Conservation (phyloP, 2,329 filamentous ascomycete species). For the Penicillium occitanis region DNA sequence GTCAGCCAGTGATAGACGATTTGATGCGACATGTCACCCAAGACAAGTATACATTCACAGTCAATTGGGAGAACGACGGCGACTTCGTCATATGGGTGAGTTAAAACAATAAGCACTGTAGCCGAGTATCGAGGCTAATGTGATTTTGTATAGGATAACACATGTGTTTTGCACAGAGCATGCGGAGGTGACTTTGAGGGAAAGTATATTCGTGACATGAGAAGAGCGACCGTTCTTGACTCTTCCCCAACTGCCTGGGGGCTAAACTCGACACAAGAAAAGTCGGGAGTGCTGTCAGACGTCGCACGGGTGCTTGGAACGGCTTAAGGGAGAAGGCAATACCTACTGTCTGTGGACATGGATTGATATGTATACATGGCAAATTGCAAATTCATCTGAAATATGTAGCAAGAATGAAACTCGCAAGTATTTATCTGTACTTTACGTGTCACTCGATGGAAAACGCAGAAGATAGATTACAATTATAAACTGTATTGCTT, state of each 20-base stretch:
- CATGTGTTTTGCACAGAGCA: constrained; percentile 56
- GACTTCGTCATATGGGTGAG: constrained; percentile 57
- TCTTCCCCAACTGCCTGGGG: constrained; percentile 45
- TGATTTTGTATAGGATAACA: constrained; percentile 47
- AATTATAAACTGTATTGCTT: neutral
- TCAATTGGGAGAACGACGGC: constrained; percentile 51
- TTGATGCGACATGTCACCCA: constrained; percentile 49
- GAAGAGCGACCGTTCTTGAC: constrained; percentile 58
- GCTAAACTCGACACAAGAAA: constrained; percentile 33
- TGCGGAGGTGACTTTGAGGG: constrained; percentile 51
- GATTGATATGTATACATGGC: neutral
- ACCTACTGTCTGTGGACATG: neutral
- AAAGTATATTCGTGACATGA: constrained; percentile 54
- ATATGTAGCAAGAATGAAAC: neutral
- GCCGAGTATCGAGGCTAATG: neutral
- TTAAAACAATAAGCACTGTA: neutral
- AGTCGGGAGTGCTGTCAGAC: constrained; percentile 2
- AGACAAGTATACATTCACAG: constrained; percentile 47
- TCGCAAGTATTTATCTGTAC: neutral
- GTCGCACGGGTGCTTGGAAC: constrained; percentile 1
- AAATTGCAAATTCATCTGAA: neutral
- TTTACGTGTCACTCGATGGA: neutral
- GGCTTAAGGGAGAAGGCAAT: neutral
- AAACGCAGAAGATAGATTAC: neutral
- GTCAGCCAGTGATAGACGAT: constrained; percentile 34